Percentiles rank a stretch among this genome's conserved stretches.
Conservation (phyloP, 2,329 filamentous ascomycete species). For the Fusarium agapanthi region DNA sequence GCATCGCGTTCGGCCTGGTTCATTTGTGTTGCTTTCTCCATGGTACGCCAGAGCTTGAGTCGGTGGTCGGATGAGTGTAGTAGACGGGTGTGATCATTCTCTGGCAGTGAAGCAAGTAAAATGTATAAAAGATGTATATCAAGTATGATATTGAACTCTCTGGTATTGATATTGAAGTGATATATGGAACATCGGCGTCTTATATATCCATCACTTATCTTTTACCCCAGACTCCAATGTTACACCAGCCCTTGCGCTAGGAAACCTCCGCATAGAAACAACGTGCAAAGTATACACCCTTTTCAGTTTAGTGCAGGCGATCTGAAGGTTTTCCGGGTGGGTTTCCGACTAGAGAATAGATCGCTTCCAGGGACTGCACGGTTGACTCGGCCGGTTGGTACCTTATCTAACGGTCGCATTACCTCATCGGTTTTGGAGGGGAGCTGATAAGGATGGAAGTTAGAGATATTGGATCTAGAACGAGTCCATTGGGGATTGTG, state of each 20-base stretch:
- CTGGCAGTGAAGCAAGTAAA: not conserved
- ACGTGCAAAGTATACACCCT: constrained; percentile 26
- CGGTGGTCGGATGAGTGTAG: constrained; percentile 13
- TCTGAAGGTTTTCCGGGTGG: not conserved
- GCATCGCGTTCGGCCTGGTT: constrained; percentile 35
- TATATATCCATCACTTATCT: constrained; percentile 27
- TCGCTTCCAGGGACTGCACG: not conserved
- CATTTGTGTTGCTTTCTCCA: constrained; percentile 33
- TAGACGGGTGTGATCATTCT: constrained; percentile 27
- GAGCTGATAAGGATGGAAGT: constrained; percentile 1
- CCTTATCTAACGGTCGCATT: constrained; percentile 7
- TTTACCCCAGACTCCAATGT: constrained; percentile 17
- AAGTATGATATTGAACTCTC: not conserved
- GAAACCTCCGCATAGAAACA: constrained; percentile 1
- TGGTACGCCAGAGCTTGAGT: constrained; percentile 35
- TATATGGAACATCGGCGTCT: not conserved
- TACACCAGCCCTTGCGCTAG: constrained; percentile 4
- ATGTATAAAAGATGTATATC: not conserved
- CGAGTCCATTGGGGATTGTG: not conserved
- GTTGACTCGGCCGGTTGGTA: not conserved
- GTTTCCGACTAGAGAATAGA: constrained; percentile 8
- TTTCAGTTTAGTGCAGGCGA: constrained; percentile 22
- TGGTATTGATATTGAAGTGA: not conserved
- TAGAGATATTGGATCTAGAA: not conserved
- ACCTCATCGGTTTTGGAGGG: not conserved